Conservation (phyloP, 2,329 filamentous ascomycete genomes). For the Talaromyces sp. region DNA sequence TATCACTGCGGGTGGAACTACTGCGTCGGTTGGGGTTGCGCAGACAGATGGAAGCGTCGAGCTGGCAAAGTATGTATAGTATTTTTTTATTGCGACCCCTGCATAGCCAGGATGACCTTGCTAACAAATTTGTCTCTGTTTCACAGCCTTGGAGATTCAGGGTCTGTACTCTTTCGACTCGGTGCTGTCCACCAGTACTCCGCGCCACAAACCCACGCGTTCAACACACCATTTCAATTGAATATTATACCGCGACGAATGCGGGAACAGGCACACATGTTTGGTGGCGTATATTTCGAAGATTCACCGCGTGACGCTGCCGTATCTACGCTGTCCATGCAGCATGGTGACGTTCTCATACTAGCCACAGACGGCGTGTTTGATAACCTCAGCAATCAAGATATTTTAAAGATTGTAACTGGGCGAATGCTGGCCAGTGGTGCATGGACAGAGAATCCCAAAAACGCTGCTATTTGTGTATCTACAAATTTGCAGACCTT, state of each 20-base stretch:
- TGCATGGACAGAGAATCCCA: slow-evolving; percentile 63
- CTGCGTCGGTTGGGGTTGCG: slow-evolving; percentile 80
- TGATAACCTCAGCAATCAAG: slow-evolving; percentile 90
- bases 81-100: background rate
- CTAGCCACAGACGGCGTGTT: slow-evolving; percentile 93
- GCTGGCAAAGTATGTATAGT: slow-evolving; percentile 66
- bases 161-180: slow-evolving; percentile 78
- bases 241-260: slow-evolving; percentile 79
- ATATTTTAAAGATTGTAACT: slow-evolving; percentile 76
- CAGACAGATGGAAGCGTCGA: slow-evolving; percentile 69
- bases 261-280: slow-evolving; percentile 71
- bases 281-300: slow-evolving; percentile 74
- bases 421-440: slow-evolving; percentile 66
- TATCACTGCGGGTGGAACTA: slow-evolving; percentile 81
- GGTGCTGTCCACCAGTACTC: slow-evolving; percentile 82
- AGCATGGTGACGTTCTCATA: slow-evolving; percentile 88
- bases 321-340: slow-evolving; percentile 67
- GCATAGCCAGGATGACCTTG: background rate
- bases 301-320: slow-evolving; percentile 82
- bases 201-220: slow-evolving; percentile 85
- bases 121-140: background rate
- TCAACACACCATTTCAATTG: slow-evolving; percentile 96
- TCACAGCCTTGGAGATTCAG: slow-evolving; percentile 74
- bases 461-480: slow-evolving; percentile 54
- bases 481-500: slow-evolving; percentile 55